Evolutionary conservation across 2,329 filamentous ascomycete genomes (phyloP), one percentile per base, ranked within the genome.

Genomic region (Colletotrichum orchidophilum): DNA sequence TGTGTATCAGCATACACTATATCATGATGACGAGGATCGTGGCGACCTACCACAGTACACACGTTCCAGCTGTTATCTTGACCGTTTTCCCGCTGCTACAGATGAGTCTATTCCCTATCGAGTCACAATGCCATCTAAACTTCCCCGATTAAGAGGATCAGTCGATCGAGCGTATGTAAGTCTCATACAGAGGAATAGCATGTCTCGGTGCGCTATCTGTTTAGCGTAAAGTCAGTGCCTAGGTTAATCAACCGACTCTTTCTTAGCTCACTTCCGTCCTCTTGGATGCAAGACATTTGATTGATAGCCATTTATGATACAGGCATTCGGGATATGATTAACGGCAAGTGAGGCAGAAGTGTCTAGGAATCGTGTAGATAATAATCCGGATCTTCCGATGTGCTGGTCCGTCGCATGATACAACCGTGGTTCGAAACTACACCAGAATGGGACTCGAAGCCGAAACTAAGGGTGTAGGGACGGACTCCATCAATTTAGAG

Each of bases 111-210:
- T 57, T 24, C 3, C 9, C 18, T 21, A 35, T n/a, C 13, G n/a
- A 15, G 1, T 6, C 49, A 21, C 5, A 11, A 8, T 7, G 2
- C 61, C 7, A 61, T 18, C 11, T 7, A 18, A 5, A 3, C 5
- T 13, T 5, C 4, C 5, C 1, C 4, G n/a, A n/a, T 18, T 1
- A 11, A 7, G 8, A 21, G 21, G 1, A 15, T 8, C 27, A 3
- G 26, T 6, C 13, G 31, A 50, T 21, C 6, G n/a, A 7, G 24
- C 66, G 27, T 57, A 68, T 59, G 55, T 66, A 53, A 69, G 63
- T 71, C 70, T 13, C 53, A 73, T 52, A 70, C 82, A 84, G 64
- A 84, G 81, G 70, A 80, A 84, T 24, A 84, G 75, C 76, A 84
- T 82, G 31, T 42, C n/a, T 33, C 49, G 55, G 33, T 33, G 39